A percentile compares a stretch with the other conserved stretches of the same genome.
These are phyloP conservation scores for Ceratobasidium sp. DNA, from an alignment of 1,284 basidiomycete species.

Conservation along the genomic window DNA sequence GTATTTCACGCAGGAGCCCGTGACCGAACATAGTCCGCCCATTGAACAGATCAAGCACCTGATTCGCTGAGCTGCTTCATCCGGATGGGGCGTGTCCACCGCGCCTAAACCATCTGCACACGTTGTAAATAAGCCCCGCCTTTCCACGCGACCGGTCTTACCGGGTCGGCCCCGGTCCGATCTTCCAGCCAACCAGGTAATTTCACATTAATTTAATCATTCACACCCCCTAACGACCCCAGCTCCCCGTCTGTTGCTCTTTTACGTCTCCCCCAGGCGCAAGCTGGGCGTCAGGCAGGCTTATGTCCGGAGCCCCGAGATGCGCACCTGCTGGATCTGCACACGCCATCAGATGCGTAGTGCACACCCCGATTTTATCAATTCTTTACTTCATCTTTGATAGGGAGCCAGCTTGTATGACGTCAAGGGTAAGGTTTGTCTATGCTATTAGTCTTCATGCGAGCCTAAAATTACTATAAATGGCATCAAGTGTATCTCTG, in stretches of 20 bases:
- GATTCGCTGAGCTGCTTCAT: constrained; percentile 4
- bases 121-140: constrained; percentile 40
- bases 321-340: not conserved
- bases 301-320: not conserved
- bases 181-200: not conserved
- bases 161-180: constrained; percentile 13
- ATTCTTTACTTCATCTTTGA: constrained; percentile 25
- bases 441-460: not conserved
- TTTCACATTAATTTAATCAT: too few species aligned
- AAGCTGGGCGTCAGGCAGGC: not conserved
- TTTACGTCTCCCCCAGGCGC: not conserved
- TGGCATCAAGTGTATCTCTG: constrained; percentile 1
- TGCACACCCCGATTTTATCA: not conserved
- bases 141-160: not conserved
- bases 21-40: not conserved
- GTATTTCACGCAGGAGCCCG: constrained; percentile 9
- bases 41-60: not conserved
- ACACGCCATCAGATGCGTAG: too few species aligned
- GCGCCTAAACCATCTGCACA: constrained; percentile 18
- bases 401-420: not conserved
- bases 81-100: not conserved
- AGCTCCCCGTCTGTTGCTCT: not conserved
- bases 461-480: not conserved
- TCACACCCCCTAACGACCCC: not conserved
- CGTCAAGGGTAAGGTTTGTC: constrained; percentile 29